Conservation (phyloP, 495 filamentous ascomycete genomes). For the Lasiosphaeriaceae sp. region DNA sequence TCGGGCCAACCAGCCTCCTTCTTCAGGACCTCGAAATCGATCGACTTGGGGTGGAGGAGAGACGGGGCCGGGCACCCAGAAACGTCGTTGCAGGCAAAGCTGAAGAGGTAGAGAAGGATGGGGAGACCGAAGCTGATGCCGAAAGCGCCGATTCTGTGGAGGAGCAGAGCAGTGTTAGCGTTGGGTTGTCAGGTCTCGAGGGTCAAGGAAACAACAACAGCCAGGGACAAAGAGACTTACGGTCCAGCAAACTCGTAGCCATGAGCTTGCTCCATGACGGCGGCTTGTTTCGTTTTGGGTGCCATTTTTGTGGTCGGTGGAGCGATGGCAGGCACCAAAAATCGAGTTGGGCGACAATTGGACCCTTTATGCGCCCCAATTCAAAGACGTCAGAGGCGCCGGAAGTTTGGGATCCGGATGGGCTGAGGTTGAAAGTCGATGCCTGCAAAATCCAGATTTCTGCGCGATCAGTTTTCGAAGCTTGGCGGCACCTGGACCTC, state of each 20-base stretch:
- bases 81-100: slow-evolving; percentile 88
- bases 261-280: slow-evolving; percentile 10
- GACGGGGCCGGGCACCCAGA: slow-evolving; percentile 88
- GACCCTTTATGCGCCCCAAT: slow-evolving; percentile 1
- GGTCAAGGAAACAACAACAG: too few relatives aligned
- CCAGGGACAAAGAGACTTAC: slow-evolving; percentile 53
- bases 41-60: slow-evolving; percentile 68
- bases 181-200: too few relatives aligned
- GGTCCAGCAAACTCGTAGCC: slow-evolving; percentile 85
- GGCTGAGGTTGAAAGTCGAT: not conserved
- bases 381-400: not conserved
- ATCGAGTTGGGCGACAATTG: not conserved
- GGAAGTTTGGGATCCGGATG: slow-evolving; percentile 1
- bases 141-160: slow-evolving; percentile 68
- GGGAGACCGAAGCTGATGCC: slow-evolving; percentile 75
- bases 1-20: slow-evolving; percentile 74
- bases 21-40: slow-evolving; percentile 69
- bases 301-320: slow-evolving; percentile 19
- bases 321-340: not conserved
- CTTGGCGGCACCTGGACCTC: too few relatives aligned
- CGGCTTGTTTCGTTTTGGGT: slow-evolving; percentile 17
- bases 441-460: not conserved
- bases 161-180: not conserved
- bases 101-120: slow-evolving; percentile 64
- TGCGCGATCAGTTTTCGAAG: not conserved